Conservation (phyloP, 352 stramenopile genomes). For the Globisporangium takayamanum region DNA sequence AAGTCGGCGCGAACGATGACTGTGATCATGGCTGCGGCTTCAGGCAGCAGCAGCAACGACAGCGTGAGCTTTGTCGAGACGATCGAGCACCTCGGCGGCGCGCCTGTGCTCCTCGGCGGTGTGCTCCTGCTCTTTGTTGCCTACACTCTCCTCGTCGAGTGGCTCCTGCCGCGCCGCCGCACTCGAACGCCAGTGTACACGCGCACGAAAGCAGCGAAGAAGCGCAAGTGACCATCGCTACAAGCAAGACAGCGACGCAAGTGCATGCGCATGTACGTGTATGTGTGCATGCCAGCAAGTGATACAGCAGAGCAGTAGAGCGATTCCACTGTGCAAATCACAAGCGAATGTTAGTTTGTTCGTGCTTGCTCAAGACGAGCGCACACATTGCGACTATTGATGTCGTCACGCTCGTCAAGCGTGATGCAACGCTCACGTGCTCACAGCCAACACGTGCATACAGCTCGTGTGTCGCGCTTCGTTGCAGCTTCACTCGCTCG, state of each 20-base stretch:
- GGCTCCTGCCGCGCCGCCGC: constrained; percentile 30
- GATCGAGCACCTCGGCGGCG: constrained; percentile 33
- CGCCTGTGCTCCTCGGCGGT: constrained; percentile 14
- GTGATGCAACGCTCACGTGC: no score
- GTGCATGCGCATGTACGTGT: not conserved
- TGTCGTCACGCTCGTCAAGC: no score
- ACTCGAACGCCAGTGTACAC: not conserved
- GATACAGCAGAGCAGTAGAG: no score
- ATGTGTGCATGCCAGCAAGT: not conserved
- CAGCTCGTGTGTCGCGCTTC: no score
- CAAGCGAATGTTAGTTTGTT: no score
- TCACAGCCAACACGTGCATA: no score
- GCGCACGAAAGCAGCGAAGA: not conserved
- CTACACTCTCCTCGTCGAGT: constrained; percentile 44
- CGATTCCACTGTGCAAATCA: no score
- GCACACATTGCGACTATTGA: no score
- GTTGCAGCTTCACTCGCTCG: no score
- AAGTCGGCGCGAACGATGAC: not conserved
- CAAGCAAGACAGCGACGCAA: constrained; percentile 1
- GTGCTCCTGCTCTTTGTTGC: constrained; percentile 28
- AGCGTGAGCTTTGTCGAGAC: constrained; percentile 39
- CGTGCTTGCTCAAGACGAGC: no score
- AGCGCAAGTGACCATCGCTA: constrained; percentile 5
- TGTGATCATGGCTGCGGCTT: not conserved
- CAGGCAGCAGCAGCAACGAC: not conserved